Evolutionary conservation across 345 rosid genomes (phyloP).

Genomic region (Pistacia atlantica): DNA sequence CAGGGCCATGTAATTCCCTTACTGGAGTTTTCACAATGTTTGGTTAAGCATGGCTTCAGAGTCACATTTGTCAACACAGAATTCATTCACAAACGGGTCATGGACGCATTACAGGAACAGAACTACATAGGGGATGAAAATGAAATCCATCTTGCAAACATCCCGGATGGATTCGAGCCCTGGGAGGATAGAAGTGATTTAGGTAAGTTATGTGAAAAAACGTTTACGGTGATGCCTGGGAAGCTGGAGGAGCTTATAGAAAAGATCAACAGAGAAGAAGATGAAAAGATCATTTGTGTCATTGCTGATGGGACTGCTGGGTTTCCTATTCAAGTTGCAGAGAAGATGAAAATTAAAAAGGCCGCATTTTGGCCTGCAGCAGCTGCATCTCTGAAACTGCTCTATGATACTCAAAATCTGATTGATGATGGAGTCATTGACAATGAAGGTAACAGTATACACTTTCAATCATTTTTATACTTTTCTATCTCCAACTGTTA

Average conservation of each 20-base stretch:
- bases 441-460: slow-evolving; percentile 6
- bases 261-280: background rate
- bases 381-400: background rate
- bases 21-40: slow-evolving; percentile 15
- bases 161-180: slow-evolving; percentile 12
- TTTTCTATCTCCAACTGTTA: background rate
- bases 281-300: slow-evolving; percentile 15
- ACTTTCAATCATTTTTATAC: background rate
- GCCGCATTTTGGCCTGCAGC: slow-evolving; percentile 27
- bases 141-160: background rate
- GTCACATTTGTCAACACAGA: slow-evolving; percentile 23
- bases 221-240: background rate
- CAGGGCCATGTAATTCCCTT: slow-evolving; percentile 29
- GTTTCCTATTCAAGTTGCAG: slow-evolving; percentile 18
- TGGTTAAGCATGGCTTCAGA: slow-evolving; percentile 18
- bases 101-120: background rate
- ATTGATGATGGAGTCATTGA: slow-evolving; percentile 24
- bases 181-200: background rate
- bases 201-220: background rate
- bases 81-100: slow-evolving; percentile 4
- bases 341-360: slow-evolving; percentile 5
- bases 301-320: slow-evolving; percentile 6
- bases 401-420: slow-evolving; percentile 5
- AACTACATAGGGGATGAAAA: background rate
- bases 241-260: slow-evolving; percentile 20